Evolutionary conservation across 768 basidiomycete genomes (phyloP).

Genomic region (Auricularia cornea): DNA sequence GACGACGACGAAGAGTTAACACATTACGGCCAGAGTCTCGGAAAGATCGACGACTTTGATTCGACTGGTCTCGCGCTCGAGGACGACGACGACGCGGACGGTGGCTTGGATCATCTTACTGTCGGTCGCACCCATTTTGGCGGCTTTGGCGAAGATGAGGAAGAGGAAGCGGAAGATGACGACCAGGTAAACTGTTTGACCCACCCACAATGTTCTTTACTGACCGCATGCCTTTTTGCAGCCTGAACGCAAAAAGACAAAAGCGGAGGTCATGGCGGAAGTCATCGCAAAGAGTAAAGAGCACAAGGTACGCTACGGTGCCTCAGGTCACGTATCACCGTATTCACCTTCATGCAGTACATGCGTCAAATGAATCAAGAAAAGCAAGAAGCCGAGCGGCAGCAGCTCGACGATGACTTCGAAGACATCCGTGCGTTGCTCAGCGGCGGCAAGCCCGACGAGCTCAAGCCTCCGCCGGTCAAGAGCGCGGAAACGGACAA

Average conservation of each 20-base stretch:
- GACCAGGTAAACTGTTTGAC: slow-evolving; percentile 24
- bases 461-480: slow-evolving; percentile 1
- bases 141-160: slow-evolving; percentile 70
- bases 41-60: slow-evolving; percentile 79
- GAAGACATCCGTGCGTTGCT: slow-evolving; percentile 71
- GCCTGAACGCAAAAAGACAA: slow-evolving; percentile 81
- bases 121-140: slow-evolving; percentile 75
- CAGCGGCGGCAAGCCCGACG: slow-evolving; percentile 29
- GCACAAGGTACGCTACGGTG: slow-evolving; percentile 59
- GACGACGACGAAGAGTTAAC: slow-evolving; percentile 89
- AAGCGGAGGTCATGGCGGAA: slow-evolving; percentile 96
- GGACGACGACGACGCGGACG: slow-evolving; percentile 46
- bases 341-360: slow-evolving; percentile 37
- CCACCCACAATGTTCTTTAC: neutral
- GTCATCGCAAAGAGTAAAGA: slow-evolving; percentile 96
- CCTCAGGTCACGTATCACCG: neutral
- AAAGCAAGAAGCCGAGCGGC: slow-evolving; percentile 75
- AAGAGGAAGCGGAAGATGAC: slow-evolving; percentile 43
- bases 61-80: slow-evolving; percentile 52
- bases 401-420: slow-evolving; percentile 84
- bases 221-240: slow-evolving; percentile 23
- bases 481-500: slow-evolving; percentile 32
- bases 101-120: slow-evolving; percentile 57
- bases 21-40: slow-evolving; percentile 84
- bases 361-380: slow-evolving; percentile 84